Conservation (phyloP, 768 basidiomycete genomes). For the Fomitopsis serialis region DNA sequence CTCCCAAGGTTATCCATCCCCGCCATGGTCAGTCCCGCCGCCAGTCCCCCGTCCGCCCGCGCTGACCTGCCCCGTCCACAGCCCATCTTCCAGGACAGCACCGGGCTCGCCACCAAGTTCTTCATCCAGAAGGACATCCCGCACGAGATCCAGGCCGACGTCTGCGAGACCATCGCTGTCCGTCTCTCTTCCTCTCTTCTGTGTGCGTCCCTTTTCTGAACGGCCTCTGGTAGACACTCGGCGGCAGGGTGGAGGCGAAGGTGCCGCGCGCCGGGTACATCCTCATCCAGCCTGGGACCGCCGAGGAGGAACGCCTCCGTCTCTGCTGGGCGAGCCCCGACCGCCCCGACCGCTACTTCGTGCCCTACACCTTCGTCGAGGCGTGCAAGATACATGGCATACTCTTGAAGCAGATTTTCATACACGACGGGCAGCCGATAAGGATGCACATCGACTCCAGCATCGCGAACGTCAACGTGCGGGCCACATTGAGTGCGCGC, state of each 20-base stretch:
- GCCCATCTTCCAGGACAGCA: conserved; percentile 70
- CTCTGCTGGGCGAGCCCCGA: conserved; percentile 67
- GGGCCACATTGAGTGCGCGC: conserved; percentile 58
- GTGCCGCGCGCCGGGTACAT: conserved; percentile 75
- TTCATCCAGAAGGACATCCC: conserved; percentile 79
- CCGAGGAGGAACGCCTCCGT: conserved; percentile 71
- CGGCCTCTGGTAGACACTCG: conserved; percentile 45
- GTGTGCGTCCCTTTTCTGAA: background rate
- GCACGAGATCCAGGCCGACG: conserved; percentile 60
- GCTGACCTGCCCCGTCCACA: conserved; percentile 19
- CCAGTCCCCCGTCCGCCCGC: background rate
- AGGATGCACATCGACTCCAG: conserved; percentile 78
- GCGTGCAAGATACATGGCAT: conserved; percentile 79
- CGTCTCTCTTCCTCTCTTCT: conserved; percentile 9
- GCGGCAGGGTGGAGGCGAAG: conserved; percentile 73
- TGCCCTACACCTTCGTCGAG: conserved; percentile 77
- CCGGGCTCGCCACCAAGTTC: conserved; percentile 70
- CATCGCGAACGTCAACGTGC: conserved; percentile 73
- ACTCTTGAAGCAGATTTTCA: conserved; percentile 71
- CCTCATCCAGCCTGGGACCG: conserved; percentile 59
- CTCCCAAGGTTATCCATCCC: conserved; percentile 16
- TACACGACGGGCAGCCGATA: conserved; percentile 58
- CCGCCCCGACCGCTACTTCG: conserved; percentile 71
- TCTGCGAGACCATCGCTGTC: conserved; percentile 73
- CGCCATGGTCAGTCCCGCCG: conserved; percentile 11